Percentiles rank a stretch among this genome's conserved stretches.
Evolutionary conservation across 345 rosid species (phyloP).

Genomic region (Citrus hindsii): DNA sequence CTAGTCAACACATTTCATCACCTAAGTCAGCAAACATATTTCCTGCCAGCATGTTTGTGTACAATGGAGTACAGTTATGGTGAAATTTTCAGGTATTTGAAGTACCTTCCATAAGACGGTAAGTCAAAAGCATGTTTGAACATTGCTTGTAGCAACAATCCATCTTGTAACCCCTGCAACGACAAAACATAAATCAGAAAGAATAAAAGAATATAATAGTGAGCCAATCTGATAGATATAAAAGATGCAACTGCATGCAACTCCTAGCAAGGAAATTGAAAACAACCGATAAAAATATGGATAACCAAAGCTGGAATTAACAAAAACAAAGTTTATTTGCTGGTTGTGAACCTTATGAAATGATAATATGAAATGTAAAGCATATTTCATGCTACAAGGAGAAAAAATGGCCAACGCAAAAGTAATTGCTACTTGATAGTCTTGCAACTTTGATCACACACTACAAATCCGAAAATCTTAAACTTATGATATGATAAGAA

Average conservation of each 20-base stretch:
- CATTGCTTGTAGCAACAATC: slow-evolving; percentile 40
- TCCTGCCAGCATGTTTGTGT: neutral
- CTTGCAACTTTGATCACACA: neutral
- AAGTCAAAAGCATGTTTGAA: slow-evolving; percentile 50
- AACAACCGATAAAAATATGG: neutral
- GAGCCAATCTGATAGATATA: neutral
- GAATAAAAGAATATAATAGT: neutral
- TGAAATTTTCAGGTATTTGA: neutral
- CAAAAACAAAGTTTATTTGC: neutral
- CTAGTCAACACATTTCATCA: slow-evolving; percentile 36
- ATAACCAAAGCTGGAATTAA: neutral
- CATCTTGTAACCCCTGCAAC: slow-evolving; percentile 40
- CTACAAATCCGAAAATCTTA: neutral
- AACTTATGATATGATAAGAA: too few relatives aligned
- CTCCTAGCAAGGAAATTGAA: neutral
- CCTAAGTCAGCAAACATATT: slow-evolving; percentile 26
- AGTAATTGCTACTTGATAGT: neutral
- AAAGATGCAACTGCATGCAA: neutral
- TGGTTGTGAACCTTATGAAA: neutral
- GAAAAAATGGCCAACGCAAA: neutral
- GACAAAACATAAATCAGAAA: neutral
- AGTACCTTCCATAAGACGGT: slow-evolving; percentile 63
- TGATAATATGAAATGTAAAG: neutral
- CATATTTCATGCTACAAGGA: neutral
- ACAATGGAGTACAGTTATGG: neutral